A percentile compares a stretch with the other conserved stretches of the same genome.
Evolutionary conservation across 1,139 yeast genomes (phyloP).

Genomic region (Geotrichum macrosporum): DNA sequence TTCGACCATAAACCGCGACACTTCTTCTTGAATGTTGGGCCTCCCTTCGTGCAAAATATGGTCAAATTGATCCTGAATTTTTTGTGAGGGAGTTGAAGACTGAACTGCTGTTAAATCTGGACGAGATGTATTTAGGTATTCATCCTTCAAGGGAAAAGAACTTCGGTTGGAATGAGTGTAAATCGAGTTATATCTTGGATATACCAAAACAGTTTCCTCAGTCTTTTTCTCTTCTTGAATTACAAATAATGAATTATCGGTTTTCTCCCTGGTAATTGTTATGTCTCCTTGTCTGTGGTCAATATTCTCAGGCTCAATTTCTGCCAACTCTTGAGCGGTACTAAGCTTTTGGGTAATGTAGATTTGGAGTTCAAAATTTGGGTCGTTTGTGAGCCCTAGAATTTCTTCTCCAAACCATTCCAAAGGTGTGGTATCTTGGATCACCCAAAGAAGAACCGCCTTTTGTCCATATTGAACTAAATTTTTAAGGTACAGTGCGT

Average conservation of each 20-base stretch:
- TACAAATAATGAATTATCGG: neutral
- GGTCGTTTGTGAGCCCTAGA: conserved; percentile 12
- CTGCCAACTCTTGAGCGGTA: conserved; percentile 2
- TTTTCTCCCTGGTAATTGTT: too few species aligned
- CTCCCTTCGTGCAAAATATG: conserved; percentile 21
- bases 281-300: too few species aligned
- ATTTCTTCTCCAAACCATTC: conserved; percentile 44
- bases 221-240: neutral
- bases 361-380: conserved; percentile 22
- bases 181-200: neutral
- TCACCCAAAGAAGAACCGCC: conserved; percentile 50
- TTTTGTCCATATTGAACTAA: conserved; percentile 29
- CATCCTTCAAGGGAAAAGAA: conserved; percentile 1
- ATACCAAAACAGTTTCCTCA: neutral
- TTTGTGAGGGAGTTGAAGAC: neutral
- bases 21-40: conserved; percentile 25
- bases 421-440: conserved; percentile 45
- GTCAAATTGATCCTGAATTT: conserved; percentile 7
- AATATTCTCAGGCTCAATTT: neutral
- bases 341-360: conserved; percentile 22
- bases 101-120: neutral
- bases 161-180: neutral
- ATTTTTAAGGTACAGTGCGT: conserved; percentile 24
- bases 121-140: neutral
- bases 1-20: conserved; percentile 23